Conservation (phyloP, 495 filamentous ascomycete genomes). For the Tuber aestivum region DNA sequence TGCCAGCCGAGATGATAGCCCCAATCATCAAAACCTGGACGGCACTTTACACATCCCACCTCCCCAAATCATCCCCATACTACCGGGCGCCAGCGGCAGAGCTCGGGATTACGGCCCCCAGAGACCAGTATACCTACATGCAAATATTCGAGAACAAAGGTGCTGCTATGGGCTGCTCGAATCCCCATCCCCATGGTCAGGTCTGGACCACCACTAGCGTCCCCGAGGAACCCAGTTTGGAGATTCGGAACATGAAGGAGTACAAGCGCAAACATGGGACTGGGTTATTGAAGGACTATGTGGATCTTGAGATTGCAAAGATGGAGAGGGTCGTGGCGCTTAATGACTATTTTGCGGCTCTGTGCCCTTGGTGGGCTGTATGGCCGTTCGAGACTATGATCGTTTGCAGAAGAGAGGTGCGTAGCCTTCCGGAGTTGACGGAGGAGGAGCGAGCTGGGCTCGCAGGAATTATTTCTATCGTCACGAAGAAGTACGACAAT, state of each 20-base stretch:
- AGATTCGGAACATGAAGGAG: constrained; percentile 67
- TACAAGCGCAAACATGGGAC: constrained; percentile 68
- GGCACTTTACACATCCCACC: constrained; percentile 72
- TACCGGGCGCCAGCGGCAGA: constrained; percentile 49
- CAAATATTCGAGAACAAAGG: constrained; percentile 99
- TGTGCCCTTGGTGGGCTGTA: constrained; percentile 94
- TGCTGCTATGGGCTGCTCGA: constrained; percentile 95
- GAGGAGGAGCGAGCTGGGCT: constrained; percentile 61
- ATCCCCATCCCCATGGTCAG: constrained; percentile 95
- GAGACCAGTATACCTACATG: constrained; percentile 87
- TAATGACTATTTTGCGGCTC: constrained; percentile 72
- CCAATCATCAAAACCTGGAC: constrained; percentile 82
- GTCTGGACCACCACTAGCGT: constrained; percentile 87
- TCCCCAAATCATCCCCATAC: constrained; percentile 66
- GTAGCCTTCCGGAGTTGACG: constrained; percentile 72
- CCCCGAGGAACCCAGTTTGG: constrained; percentile 77
- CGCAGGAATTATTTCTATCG: constrained; percentile 76
- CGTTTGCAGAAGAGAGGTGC: constrained; percentile 70
- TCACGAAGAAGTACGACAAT: constrained; percentile 89
- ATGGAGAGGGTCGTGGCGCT: constrained; percentile 78
- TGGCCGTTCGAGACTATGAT: constrained; percentile 98
- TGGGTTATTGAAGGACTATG: constrained; percentile 81
- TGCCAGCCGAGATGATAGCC: constrained; percentile 61
- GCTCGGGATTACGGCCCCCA: constrained; percentile 53
- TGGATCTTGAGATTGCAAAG: constrained; percentile 71